A percentile compares a stretch with the other conserved stretches of the same genome.
These are phyloP conservation scores for Emergomyces orientalis DNA, from an alignment of 2,329 filamentous ascomycete genomes.

Conservation along the genomic window DNA sequence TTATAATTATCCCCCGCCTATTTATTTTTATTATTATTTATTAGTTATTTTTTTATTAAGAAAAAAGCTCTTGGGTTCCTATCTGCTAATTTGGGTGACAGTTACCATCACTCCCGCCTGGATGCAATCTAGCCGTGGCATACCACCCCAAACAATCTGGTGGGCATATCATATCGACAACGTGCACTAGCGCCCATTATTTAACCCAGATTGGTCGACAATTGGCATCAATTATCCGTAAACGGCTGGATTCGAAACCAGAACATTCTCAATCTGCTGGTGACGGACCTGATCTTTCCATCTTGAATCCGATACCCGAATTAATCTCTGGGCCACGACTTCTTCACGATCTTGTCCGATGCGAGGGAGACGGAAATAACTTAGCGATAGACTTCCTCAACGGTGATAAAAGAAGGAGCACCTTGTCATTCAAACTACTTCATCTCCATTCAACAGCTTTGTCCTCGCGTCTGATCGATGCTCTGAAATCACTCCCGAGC, in stretches of 20 bases:
- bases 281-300: slow-evolving; percentile 36
- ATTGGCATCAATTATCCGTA: slow-evolving; percentile 21
- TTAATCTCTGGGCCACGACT: slow-evolving; percentile 46
- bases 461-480: slow-evolving; percentile 41
- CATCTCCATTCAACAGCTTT: slow-evolving; percentile 50
- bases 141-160: slow-evolving; percentile 18
- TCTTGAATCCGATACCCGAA: slow-evolving; percentile 49
- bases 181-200: slow-evolving; percentile 19
- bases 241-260: slow-evolving; percentile 15
- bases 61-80: neutral
- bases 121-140: slow-evolving; percentile 19
- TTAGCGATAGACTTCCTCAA: slow-evolving; percentile 57
- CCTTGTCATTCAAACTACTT: slow-evolving; percentile 54
- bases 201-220: slow-evolving; percentile 25
- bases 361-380: slow-evolving; percentile 25
- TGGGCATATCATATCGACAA: slow-evolving; percentile 21
- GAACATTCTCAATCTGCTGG: neutral
- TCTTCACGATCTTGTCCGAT: slow-evolving; percentile 55
- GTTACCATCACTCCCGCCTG: slow-evolving; percentile 4
- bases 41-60: too few species aligned
- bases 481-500: slow-evolving; percentile 20
- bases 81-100: slow-evolving; percentile 4
- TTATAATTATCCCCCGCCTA: neutral
- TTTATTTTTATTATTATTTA: neutral
- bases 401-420: slow-evolving; percentile 37